A percentile compares a stretch with the other conserved stretches of the same genome.
phyloP scores from a whole-genome alignment of 129 eudicot genomes.

The Ambrosia trifida region DNA sequence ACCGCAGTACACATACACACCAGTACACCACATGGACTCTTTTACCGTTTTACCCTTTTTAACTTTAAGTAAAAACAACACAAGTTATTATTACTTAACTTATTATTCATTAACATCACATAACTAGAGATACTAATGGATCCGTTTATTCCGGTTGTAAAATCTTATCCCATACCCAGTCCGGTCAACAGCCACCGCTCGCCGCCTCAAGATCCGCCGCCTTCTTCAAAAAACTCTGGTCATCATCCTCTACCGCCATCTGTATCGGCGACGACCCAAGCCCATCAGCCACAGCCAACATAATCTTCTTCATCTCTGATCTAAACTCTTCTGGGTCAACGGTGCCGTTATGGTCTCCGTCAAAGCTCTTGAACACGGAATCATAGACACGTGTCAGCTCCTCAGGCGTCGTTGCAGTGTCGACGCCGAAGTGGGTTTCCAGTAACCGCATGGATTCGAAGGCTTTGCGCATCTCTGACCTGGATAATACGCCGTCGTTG shows the following conservation, averaged over 20 bases:
- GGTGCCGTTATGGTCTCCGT: constrained; percentile 55
- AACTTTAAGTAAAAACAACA: neutral
- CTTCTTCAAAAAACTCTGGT: constrained; percentile 54
- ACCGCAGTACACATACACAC: neutral
- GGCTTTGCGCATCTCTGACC: constrained; percentile 77
- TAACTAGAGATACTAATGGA: too few relatives aligned
- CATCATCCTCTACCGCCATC: constrained; percentile 85
- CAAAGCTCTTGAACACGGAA: constrained; percentile 58
- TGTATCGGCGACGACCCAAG: constrained; percentile 78
- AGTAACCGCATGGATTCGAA: constrained; percentile 66
- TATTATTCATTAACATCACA: too few relatives aligned
- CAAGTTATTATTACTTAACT: neutral
- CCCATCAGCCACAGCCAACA: constrained; percentile 89
- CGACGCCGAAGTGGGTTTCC: constrained; percentile 80
- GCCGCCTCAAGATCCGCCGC: constrained; percentile 86
- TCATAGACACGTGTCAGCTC: constrained; percentile 68
- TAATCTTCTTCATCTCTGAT: constrained; percentile 72
- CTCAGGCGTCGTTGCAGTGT: constrained; percentile 57
- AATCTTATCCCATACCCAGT: too few relatives aligned
- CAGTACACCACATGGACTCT: neutral
- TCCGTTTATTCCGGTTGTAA: too few relatives aligned
- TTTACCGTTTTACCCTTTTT: neutral
- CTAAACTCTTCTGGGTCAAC: constrained; percentile 70
- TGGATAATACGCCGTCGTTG: constrained; percentile 75
- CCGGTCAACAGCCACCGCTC: constrained; percentile 18